phyloP scores from a whole-genome alignment of 192 early-diverging fungal species.

The Martensiomyces pterosporus region DNA sequence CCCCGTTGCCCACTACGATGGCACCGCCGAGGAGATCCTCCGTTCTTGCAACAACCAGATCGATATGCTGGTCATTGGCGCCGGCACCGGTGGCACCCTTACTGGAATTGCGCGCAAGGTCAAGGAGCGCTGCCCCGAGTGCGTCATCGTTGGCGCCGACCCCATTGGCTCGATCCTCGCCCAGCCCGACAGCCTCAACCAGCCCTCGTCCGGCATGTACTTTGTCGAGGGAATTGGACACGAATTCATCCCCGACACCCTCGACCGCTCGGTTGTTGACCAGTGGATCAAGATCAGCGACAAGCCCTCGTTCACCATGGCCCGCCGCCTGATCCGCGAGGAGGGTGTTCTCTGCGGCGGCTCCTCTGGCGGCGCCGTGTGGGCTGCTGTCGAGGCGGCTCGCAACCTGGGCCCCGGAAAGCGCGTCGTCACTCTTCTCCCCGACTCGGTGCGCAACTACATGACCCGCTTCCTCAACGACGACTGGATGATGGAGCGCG shows the following conservation, averaged over 20 bases:
- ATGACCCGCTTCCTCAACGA: constrained; percentile 99
- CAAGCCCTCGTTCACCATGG: constrained; percentile 92
- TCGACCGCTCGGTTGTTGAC: constrained; percentile 83
- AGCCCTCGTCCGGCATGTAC: constrained; percentile 60
- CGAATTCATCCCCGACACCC: constrained; percentile 95
- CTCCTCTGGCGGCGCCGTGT: constrained; percentile 91
- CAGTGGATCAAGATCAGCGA: constrained; percentile 97
- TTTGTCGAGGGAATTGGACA: constrained; percentile 99
- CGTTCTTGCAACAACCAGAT: constrained; percentile 78
- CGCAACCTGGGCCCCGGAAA: constrained; percentile 82
- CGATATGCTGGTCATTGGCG: constrained; percentile 94
- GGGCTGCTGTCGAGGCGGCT: constrained; percentile 79
- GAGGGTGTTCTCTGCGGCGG: constrained; percentile 97
- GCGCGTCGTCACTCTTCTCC: constrained; percentile 89
- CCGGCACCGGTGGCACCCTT: constrained; percentile 97
- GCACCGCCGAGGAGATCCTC: constrained; percentile 82
- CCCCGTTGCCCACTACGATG: constrained; percentile 96
- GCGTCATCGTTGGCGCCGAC: constrained; percentile 88
- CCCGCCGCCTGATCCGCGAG: constrained; percentile 92
- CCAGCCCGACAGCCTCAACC: constrained; percentile 77
- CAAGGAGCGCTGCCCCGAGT: constrained; percentile 88
- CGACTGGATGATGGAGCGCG: constrained; percentile 90
- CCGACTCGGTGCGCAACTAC: constrained; percentile 99
- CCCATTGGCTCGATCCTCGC: constrained; percentile 95
- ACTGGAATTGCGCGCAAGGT: constrained; percentile 90